Percentiles rank a stretch among this genome's conserved stretches.
These are phyloP conservation scores for Lentinula boryana DNA, from an alignment of 768 basidiomycete species.

Conservation along the genomic window DNA sequence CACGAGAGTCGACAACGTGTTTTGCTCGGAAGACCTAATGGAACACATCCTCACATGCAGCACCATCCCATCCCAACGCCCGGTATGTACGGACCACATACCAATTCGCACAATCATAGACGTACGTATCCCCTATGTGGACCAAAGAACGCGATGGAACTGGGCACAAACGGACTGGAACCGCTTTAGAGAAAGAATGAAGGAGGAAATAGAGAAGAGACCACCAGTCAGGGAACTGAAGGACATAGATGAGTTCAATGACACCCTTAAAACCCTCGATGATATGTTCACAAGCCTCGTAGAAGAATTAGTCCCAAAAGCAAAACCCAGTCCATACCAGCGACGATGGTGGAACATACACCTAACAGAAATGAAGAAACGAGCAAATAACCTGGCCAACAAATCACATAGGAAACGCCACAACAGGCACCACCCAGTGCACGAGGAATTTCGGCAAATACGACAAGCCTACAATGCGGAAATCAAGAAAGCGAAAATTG, in stretches of 20 bases:
- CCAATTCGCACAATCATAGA: background rate
- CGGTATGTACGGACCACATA: background rate
- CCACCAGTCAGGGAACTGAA: background rate
- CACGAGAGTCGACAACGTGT: conserved; percentile 40
- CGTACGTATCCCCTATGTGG: background rate
- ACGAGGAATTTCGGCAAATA: conserved; percentile 9
- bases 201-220: background rate
- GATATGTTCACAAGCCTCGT: background rate
- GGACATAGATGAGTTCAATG: background rate
- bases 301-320: background rate
- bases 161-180: background rate
- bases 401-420: background rate
- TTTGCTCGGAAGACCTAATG: conserved; percentile 14
- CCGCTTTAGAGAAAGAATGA: background rate
- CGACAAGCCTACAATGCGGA: conserved; percentile 13
- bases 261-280: background rate
- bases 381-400: background rate
- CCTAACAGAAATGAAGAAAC: background rate
- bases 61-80: background rate
- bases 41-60: conserved; percentile 9
- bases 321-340: background rate
- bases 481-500: conserved; percentile 15
- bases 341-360: background rate
- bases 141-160: background rate
- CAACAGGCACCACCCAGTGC: conserved; percentile 15